phyloP scores from a whole-genome alignment of 768 basidiomycete species.

The Mycena vitilis region DNA sequence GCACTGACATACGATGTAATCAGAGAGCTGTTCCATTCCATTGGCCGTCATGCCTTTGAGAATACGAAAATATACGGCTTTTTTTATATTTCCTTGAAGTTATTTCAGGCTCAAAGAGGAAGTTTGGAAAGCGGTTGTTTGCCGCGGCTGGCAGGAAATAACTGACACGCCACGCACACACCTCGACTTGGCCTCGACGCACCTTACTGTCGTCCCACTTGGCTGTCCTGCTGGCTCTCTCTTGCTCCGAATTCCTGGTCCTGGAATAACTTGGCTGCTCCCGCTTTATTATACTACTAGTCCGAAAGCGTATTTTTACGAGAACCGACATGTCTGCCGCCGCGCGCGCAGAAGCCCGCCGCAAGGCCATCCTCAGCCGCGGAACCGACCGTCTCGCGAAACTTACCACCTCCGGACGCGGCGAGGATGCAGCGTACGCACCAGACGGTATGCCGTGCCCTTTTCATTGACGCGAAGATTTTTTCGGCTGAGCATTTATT shows the following conservation, averaged over 20 bases:
- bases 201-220: neutral
- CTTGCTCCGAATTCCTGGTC: neutral
- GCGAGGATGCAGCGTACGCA: conserved; percentile 71
- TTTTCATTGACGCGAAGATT: conserved; percentile 19
- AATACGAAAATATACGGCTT: neutral
- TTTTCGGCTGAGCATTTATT: neutral
- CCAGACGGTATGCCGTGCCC: conserved; percentile 53
- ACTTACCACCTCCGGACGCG: conserved; percentile 77
- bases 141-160: neutral
- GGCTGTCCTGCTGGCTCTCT: neutral
- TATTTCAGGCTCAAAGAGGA: conserved; percentile 8
- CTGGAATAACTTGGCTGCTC: neutral
- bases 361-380: conserved; percentile 79
- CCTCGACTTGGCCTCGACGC: too few relatives aligned
- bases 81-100: neutral
- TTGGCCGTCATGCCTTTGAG: neutral
- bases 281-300: neutral
- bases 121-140: conserved; percentile 25
- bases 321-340: conserved; percentile 57
- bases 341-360: conserved; percentile 81
- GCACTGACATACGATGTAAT: too few relatives aligned
- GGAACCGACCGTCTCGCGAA: conserved; percentile 82
- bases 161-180: conserved; percentile 12
- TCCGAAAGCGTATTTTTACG: neutral
- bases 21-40: too few relatives aligned